Conservation (phyloP, 192 early-diverging fungal species). For the Rhizophagus prolifer region DNA sequence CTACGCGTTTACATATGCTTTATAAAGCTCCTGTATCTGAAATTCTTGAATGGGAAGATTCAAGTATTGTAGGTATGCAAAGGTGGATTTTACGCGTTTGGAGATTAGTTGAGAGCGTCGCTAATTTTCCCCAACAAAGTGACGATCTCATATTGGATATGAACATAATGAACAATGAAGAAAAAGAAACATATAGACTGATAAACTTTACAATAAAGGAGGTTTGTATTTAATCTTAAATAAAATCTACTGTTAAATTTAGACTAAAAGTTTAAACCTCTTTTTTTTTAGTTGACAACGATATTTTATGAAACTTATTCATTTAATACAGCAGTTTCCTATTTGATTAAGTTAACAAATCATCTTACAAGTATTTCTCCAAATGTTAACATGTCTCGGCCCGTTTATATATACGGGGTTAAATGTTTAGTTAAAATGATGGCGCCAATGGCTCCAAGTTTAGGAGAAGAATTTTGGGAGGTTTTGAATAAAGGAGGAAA, state of each 20-base stretch:
- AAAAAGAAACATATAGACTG: conserved; percentile 50
- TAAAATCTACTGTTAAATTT: not conserved
- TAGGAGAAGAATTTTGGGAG: conserved; percentile 78
- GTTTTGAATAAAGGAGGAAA: conserved; percentile 24
- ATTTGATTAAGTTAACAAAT: conserved; percentile 80
- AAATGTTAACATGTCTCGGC: conserved; percentile 34
- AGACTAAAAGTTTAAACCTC: not conserved
- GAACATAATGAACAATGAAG: conserved; percentile 43
- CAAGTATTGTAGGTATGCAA: conserved; percentile 91
- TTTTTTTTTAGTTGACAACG: conserved; percentile 35
- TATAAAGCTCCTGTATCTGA: conserved; percentile 88
- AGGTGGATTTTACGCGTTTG: conserved; percentile 72
- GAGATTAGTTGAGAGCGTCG: conserved; percentile 50
- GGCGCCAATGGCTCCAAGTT: conserved; percentile 68
- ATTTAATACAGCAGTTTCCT: conserved; percentile 84
- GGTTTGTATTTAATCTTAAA: conserved; percentile 36
- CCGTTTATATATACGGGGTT: conserved; percentile 55
- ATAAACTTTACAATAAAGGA: conserved; percentile 58
- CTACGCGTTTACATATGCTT: conserved; percentile 80
- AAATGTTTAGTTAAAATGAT: conserved; percentile 67
- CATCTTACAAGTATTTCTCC: conserved; percentile 34
- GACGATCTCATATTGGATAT: not conserved
- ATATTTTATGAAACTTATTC: conserved; percentile 44
- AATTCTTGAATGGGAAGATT: conserved; percentile 88
- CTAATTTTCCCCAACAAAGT: not conserved